Conservation (phyloP, 331 rosid genomes). For the Phaseolus coccineus region DNA sequence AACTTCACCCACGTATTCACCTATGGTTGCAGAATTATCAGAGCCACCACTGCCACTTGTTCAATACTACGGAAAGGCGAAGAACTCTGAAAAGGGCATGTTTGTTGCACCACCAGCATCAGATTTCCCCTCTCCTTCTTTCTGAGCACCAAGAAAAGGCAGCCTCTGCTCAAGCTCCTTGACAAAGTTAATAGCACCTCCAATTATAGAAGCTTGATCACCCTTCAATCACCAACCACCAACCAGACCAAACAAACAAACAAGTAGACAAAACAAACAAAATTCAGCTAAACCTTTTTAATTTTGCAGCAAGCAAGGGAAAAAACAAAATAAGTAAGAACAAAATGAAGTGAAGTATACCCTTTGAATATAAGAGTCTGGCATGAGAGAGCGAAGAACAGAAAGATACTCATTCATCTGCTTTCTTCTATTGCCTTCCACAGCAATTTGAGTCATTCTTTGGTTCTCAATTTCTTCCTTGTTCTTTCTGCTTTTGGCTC, state of each 20-base stretch:
- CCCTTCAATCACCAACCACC: conserved; percentile 57
- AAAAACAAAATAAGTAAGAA: background rate
- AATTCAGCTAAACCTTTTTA: background rate
- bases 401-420: conserved; percentile 97
- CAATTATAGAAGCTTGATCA: conserved; percentile 95
- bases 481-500: conserved; percentile 76
- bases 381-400: conserved; percentile 87
- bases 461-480: conserved; percentile 93
- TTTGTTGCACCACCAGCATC: conserved; percentile 31
- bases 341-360: conserved; percentile 48
- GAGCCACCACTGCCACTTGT: conserved; percentile 41
- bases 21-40: conserved; percentile 43
- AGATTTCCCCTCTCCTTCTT: conserved; percentile 40
- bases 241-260: background rate
- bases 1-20: conserved; percentile 44
- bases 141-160: conserved; percentile 65
- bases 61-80: conserved; percentile 84
- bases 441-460: conserved; percentile 98
- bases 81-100: conserved; percentile 81
- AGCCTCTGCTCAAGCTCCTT: conserved; percentile 90
- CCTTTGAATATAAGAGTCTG: conserved; percentile 93
- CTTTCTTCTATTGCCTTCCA: conserved; percentile 87
- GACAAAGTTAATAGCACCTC: conserved; percentile 92
- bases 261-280: background rate
- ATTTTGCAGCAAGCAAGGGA: background rate